phyloP scores from a whole-genome alignment of 345 rosid species.

The Linum usitatissimum region DNA sequence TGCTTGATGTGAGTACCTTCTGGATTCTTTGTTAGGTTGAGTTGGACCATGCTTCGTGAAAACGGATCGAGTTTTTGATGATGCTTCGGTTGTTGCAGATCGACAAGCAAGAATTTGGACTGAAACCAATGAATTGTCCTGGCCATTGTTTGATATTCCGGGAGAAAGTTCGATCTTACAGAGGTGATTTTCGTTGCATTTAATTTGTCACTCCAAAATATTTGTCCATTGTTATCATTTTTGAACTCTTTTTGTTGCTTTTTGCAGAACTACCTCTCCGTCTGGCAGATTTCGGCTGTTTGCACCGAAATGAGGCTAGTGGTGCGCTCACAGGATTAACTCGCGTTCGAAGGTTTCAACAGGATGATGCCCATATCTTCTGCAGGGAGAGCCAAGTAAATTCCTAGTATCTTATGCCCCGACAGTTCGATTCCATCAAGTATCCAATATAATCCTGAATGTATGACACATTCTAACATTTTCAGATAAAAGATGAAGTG shows the following conservation, averaged over 20 bases:
- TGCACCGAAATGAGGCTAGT: conserved; percentile 97
- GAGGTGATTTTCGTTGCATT: conserved; percentile 35
- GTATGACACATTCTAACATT: not conserved
- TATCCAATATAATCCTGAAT: not conserved
- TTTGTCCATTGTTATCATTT: not conserved
- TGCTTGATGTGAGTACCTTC: conserved; percentile 57
- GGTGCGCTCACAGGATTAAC: conserved; percentile 94
- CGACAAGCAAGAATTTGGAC: conserved; percentile 91
- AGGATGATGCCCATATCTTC: conserved; percentile 98
- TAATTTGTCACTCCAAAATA: not conserved
- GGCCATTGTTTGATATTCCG: conserved; percentile 96
- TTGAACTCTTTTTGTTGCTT: not conserved
- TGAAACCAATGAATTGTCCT: conserved; percentile 98
- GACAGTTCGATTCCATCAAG: not conserved
- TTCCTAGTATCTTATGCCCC: conserved; percentile 7
- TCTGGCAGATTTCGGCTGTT: conserved; percentile 88
- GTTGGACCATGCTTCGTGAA: not conserved
- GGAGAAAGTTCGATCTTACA: conserved; percentile 78
- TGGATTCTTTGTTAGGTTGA: not conserved
- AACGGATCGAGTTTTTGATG: not conserved
- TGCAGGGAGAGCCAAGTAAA: conserved; percentile 76
- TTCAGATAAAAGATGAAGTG: conserved; percentile 80
- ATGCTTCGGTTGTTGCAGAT: conserved; percentile 33
- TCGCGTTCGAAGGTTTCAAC: conserved; percentile 93
- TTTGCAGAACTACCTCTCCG: conserved; percentile 79